Evolutionary conservation across 177 flowering plant genomes (phyloP).

Genomic region (Vitis hybrid): DNA sequence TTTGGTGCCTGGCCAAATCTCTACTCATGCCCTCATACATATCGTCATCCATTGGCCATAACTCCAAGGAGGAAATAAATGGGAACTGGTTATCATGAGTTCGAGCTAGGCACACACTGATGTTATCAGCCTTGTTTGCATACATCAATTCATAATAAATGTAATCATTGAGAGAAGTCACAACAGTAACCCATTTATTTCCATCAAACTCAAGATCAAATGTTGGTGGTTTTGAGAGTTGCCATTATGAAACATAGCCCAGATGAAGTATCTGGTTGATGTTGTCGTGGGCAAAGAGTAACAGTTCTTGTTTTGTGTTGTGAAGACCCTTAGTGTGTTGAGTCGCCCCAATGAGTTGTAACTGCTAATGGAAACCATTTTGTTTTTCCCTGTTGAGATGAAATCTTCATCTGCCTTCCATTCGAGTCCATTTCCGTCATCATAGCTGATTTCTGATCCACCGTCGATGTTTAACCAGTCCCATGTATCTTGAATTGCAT

Average conservation of each 20-base stretch:
- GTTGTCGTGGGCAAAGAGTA: neutral
- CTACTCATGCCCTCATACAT: slow-evolving; percentile 15
- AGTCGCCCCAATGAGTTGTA: neutral
- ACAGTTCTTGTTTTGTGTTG: slow-evolving; percentile 11
- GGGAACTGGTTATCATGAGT: slow-evolving; percentile 7
- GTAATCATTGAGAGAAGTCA: neutral
- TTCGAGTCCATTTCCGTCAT: neutral
- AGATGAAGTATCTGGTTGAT: neutral
- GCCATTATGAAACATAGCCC: slow-evolving; percentile 11
- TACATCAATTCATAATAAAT: slow-evolving; percentile 13
- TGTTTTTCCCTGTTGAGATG: slow-evolving; percentile 4
- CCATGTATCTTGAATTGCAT: neutral
- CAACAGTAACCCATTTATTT: no score
- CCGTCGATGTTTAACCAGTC: slow-evolving; percentile 12
- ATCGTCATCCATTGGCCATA: neutral
- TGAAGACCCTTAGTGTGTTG: slow-evolving; percentile 13
- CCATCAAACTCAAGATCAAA: slow-evolving; percentile 3
- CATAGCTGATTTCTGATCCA: slow-evolving; percentile 2
- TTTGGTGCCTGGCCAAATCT: slow-evolving; percentile 14
- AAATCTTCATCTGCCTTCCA: slow-evolving; percentile 2
- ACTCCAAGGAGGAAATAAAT: slow-evolving; percentile 20
- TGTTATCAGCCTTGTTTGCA: neutral
- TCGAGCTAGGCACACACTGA: slow-evolving; percentile 12
- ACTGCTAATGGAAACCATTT: neutral
- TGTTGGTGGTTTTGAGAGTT: slow-evolving; percentile 10